A percentile compares a stretch with the other conserved stretches of the same genome.
Evolutionary conservation across 2,329 filamentous ascomycete species (phyloP).

Genomic region (Shiraia sp.): DNA sequence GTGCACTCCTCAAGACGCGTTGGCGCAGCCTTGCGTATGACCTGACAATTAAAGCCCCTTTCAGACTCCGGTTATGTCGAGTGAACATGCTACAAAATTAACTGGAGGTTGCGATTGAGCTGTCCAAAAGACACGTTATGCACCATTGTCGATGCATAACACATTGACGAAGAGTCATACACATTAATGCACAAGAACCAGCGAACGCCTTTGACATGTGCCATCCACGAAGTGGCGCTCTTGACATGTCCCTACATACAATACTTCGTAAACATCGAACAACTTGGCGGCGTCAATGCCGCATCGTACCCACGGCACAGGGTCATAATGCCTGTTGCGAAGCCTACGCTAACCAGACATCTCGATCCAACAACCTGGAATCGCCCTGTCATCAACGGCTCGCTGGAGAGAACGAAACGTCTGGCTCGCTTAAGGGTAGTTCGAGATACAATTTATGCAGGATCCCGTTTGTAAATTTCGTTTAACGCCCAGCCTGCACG

Average conservation of each 20-base stretch:
- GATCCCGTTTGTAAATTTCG: conserved; percentile 7
- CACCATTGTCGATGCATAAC: too few species aligned
- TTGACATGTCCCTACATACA: conserved; percentile 14
- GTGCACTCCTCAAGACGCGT: too few species aligned
- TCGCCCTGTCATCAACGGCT: conserved; percentile 6
- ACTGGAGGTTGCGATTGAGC: too few species aligned
- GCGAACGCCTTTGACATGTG: conserved; percentile 14
- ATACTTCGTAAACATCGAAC: conserved; percentile 28
- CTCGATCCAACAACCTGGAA: conserved; percentile 9
- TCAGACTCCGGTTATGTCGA: too few species aligned
- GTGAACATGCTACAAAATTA: too few species aligned
- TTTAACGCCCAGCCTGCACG: conserved; percentile 18
- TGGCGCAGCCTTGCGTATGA: too few species aligned
- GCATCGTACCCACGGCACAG: conserved; percentile 13
- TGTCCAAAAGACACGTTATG: too few species aligned
- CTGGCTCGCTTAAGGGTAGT: conserved; percentile 1
- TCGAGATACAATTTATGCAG: conserved; percentile 7
- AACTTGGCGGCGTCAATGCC: conserved; percentile 24
- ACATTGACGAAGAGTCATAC: not conserved
- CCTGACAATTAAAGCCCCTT: too few species aligned
- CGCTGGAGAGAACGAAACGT: conserved; percentile 7
- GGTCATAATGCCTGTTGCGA: conserved; percentile 26
- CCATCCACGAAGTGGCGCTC: conserved; percentile 14
- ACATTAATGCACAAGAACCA: conserved; percentile 4
- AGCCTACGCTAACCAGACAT: conserved; percentile 9